Evolutionary conservation across 148 eudicot species (phyloP), one percentile per base, ranked within the genome.

Genomic region (Heliosperma pusillum): DNA sequence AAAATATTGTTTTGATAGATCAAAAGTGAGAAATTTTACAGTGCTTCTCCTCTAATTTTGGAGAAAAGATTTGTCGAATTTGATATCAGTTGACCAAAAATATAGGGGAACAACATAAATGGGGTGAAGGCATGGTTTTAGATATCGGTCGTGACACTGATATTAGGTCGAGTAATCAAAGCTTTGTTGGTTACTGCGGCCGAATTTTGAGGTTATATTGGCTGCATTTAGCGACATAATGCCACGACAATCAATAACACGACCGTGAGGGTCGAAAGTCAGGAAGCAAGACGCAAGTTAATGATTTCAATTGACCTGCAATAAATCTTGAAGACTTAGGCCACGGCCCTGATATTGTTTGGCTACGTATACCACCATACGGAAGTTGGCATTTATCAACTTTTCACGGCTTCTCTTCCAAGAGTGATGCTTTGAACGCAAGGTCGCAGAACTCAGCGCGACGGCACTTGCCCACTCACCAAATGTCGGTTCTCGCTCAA

Each of bases 361-460:
- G 73, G 97, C 99, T 82, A 95, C 86, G 84, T 90, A 87, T 73
- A 92, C 99, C 77, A 95, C 99, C 96, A 95, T 71, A 30, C 99
- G 93, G 58, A 89, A 83, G 79, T 95, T 95, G 73, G 97, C 88
- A 81, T 77, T 74, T 62, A 95, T 88, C 81, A 95, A 75, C 83
- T 85, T 90, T 63, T 90, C 92, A 45, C 96, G 81, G 80, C 96
- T 87, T 61, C 72, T 87, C 71, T 80, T 77, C 64, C 94, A 88
- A 68, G 80, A 52, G 76, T 83, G 85, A 59, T 90, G 73, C 79
- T 86, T 86, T 55, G 75, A 78, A 75, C 81, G 83, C 89, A 95
- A 83, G 58, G 77, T 85, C 65, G 77, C 81, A 84, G 84, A 80
- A 76, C 87, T 88, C 72, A 89, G 66, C 42, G 89, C 96, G 76